Base-by-base conservation (phyloP, 2,329 filamentous ascomycete genomes). In the Exophiala sp. region DNA sequence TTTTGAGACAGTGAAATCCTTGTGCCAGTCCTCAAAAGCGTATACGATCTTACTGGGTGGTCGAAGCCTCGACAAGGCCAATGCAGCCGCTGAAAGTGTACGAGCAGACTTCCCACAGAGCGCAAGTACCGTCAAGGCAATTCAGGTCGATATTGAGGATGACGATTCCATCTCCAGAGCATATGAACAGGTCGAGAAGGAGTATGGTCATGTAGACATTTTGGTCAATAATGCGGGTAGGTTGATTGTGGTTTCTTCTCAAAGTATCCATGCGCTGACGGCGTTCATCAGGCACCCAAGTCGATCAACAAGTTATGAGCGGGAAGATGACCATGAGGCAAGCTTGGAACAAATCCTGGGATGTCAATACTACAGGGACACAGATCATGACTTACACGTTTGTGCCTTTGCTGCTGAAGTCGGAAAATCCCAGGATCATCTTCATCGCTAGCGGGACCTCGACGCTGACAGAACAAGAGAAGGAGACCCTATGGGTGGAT, bases 1-100 rank as follows among this genome's bases (percentile, higher is more conserved):
- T 2, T 78, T 76, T 35, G 77, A 86, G 59, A 75, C 72, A 6
- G 76, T 84, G 46, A 82, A 78, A 57, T 76, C 80, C 1, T 69
- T 86, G 0, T 69, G 74, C 41, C 58, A 68, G 9, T 81, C 82
- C 0, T 29, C 65, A 0, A 69, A 68, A 7, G n/a, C 75, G 1
- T 85, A 85, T 65, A 71, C 76, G 7, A 73, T 87, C 52, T 63
- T 85, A 20, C 63, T 87, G 3, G 82, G 82, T 32, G 75, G 74
- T 36, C 78, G 83, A 1, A 74, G 71, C 1, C 20, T 77, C 0
- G 68, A 72, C 2, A 84, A 83, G 48, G 83, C 74, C 16, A 65
- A 80, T 1, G 64, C 64, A 1, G 81, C 81, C 2, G 71, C 79
- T 33, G 51, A 66, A 1, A 58, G 67, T 1, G 57, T 82, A 3